A percentile compares a stretch with the other conserved stretches of the same genome.
These are phyloP conservation scores for Pyrrhoderma noxium DNA, from an alignment of 1,284 basidiomycete genomes.

Conservation along the genomic window DNA sequence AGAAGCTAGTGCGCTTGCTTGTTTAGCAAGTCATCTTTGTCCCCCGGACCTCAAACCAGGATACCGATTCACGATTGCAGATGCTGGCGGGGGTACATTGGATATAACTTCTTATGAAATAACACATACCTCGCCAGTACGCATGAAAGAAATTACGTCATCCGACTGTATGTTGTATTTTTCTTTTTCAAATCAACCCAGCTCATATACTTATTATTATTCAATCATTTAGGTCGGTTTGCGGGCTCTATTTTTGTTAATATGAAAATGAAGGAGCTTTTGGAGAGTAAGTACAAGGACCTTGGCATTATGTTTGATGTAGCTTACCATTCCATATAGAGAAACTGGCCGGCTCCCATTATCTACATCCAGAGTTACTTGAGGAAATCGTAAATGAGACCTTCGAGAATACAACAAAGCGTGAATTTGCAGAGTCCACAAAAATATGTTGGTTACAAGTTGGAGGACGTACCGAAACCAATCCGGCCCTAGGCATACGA, in stretches of 20 bases:
- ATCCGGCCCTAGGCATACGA: constrained; percentile 55
- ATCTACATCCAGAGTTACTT: constrained; percentile 56
- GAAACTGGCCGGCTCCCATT: constrained; percentile 25
- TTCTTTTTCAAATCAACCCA: not conserved
- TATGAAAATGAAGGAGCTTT: constrained; percentile 3
- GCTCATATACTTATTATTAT: not conserved
- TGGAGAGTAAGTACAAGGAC: not conserved
- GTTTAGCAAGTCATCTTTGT: constrained; percentile 64
- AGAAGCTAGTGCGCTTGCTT: constrained; percentile 72
- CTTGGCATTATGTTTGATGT: not conserved
- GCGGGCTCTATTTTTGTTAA: constrained; percentile 77
- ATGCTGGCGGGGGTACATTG: constrained; percentile 72
- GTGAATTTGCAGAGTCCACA: constrained; percentile 58
- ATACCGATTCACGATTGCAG: constrained; percentile 67
- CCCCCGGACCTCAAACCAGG: constrained; percentile 63
- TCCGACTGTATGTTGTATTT: constrained; percentile 54
- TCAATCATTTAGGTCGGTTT: constrained; percentile 47
- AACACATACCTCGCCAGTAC: constrained; percentile 56
- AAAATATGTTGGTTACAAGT: constrained; percentile 64
- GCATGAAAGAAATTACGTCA: constrained; percentile 72
- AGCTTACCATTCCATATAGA: not conserved
- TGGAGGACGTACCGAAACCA: constrained; percentile 68
- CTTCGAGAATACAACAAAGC: constrained; percentile 74
- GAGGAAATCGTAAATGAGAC: constrained; percentile 57
- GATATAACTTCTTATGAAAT: constrained; percentile 74